A percentile compares a stretch with the other conserved stretches of the same genome.
Conservation (phyloP, 495 filamentous ascomycete species). For the Penicillium pancosmium region DNA sequence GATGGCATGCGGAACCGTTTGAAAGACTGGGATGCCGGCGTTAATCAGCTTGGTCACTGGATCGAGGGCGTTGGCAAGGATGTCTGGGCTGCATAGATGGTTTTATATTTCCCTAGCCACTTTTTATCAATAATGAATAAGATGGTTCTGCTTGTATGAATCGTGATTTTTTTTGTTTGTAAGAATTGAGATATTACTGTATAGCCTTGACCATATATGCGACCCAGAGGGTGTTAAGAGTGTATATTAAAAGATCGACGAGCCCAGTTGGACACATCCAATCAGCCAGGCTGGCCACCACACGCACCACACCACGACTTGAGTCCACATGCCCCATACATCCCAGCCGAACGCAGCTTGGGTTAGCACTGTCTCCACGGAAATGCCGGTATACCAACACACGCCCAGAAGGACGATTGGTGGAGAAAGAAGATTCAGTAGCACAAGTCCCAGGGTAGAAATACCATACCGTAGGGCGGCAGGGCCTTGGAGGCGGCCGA, state of each 20-base stretch:
- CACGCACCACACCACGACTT: constrained; percentile 91
- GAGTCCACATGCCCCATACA: constrained; percentile 87
- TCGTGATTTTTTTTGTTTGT: not conserved
- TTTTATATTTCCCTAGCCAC: constrained; percentile 13
- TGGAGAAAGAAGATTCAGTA: constrained; percentile 66
- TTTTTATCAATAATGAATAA: constrained; percentile 32
- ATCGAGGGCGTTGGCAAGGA: constrained; percentile 88
- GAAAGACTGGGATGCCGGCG: constrained; percentile 92
- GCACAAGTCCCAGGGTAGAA: constrained; percentile 29
- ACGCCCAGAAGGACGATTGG: constrained; percentile 60
- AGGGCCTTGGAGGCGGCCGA: constrained; percentile 50
- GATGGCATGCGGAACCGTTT: constrained; percentile 87
- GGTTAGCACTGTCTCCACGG: constrained; percentile 60
- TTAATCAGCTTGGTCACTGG: constrained; percentile 93
- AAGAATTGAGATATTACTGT: no score
- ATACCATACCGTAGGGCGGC: constrained; percentile 26
- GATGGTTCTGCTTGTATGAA: constrained; percentile 23
- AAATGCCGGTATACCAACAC: constrained; percentile 52
- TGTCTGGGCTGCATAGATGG: constrained; percentile 78
- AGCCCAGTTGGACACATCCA: constrained; percentile 55
- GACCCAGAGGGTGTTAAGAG: no score
- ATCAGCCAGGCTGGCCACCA: constrained; percentile 98
- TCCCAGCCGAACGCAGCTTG: constrained; percentile 89
- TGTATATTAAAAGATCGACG: constrained; percentile 38
- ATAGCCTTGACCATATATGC: no score